A percentile compares a stretch with the other conserved stretches of the same genome.
Evolutionary conservation across 208 protist genomes (phyloP).

Genomic region (Polymyxa betae): DNA sequence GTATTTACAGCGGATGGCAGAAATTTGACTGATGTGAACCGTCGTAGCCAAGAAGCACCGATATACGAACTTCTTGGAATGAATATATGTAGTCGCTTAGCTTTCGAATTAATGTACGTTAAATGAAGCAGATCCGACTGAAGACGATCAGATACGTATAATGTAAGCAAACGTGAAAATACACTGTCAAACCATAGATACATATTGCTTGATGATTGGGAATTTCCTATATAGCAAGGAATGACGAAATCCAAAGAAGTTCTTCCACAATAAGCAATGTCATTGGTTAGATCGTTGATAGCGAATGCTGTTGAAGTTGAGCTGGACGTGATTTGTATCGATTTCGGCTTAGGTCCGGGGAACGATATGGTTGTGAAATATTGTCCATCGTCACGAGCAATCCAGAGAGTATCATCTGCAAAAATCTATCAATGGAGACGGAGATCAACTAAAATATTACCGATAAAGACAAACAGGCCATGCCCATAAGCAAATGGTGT

Average conservation of each 20-base stretch:
- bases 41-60: not conserved
- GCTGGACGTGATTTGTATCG: not conserved
- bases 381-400: not conserved
- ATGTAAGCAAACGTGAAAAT: not conserved
- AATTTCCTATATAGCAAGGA: not conserved
- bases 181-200: not conserved
- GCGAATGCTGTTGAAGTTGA: not conserved
- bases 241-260: not conserved
- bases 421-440: not conserved
- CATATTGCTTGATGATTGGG: not conserved
- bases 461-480: not conserved
- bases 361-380: not conserved
- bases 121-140: not conserved
- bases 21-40: not conserved
- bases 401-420: not conserved
- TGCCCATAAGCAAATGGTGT: not conserved
- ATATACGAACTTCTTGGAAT: not conserved
- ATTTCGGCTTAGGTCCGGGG: not conserved
- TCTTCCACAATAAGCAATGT: not conserved
- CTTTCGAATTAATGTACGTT: not conserved
- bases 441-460: not conserved
- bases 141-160: not conserved
- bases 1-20: too few species aligned
- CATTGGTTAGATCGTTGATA: not conserved
- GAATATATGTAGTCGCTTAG: not conserved